Evolutionary conservation across 192 early-diverging fungal genomes (phyloP).

Genomic region (Lunasporangiospora selenospora): DNA sequence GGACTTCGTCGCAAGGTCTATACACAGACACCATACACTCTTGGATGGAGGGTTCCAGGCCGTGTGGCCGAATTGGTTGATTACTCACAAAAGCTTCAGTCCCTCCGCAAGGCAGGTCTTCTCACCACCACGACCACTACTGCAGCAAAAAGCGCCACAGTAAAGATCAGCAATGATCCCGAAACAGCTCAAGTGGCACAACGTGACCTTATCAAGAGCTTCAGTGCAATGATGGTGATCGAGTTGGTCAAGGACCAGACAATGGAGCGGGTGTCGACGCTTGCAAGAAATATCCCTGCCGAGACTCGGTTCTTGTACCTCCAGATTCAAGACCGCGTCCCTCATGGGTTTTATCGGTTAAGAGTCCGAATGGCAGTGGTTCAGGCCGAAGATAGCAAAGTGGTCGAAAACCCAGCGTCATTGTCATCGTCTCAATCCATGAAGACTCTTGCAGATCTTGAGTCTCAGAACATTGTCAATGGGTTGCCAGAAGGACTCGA

Average conservation of each 20-base stretch:
- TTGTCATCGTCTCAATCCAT: no score
- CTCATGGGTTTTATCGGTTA: constrained; percentile 23
- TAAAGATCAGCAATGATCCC: no score
- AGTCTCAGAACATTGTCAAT: no score
- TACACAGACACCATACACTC: constrained; percentile 26
- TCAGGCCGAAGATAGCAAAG: constrained; percentile 13
- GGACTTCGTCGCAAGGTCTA: constrained; percentile 35
- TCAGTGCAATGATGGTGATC: constrained; percentile 11
- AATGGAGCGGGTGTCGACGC: constrained; percentile 5
- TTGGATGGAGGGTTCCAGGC: constrained; percentile 26
- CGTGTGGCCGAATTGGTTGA: constrained; percentile 25
- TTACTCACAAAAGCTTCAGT: constrained; percentile 19
- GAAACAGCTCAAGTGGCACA: no score
- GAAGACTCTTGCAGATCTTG: no score
- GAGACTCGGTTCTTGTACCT: constrained; percentile 32
- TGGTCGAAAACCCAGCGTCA: no score
- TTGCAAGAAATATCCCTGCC: constrained; percentile 25
- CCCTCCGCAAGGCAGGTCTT: no score
- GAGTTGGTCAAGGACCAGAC: constrained; percentile 29
- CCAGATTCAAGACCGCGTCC: constrained; percentile 30
- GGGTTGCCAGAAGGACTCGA: no score
- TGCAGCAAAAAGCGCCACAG: no score
- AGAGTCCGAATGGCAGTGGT: constrained; percentile 36
- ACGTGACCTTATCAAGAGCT: no score
- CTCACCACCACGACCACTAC: no score